phyloP scores from a whole-genome alignment of 208 protist species.

The Trypanosoma congolense region DNA sequence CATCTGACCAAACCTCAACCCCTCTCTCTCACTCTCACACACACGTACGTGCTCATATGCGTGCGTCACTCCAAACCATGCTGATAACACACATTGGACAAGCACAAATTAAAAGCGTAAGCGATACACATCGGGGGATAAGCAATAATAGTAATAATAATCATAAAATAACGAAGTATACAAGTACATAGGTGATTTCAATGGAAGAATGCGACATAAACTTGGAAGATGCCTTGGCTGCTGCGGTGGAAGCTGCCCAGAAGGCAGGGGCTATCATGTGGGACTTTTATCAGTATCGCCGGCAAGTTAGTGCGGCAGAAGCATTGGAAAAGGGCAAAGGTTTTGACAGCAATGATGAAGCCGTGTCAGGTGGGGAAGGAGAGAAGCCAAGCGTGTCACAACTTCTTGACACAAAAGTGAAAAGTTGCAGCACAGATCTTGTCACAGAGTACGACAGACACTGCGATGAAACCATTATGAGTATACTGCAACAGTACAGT shows the following conservation, averaged over 20 bases:
- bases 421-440: slow-evolving; percentile 35
- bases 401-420: slow-evolving; percentile 20
- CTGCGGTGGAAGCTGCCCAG: slow-evolving; percentile 41
- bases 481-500: slow-evolving; percentile 26
- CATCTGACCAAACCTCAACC: too few species aligned
- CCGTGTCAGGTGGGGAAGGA: not conserved
- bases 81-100: too few species aligned
- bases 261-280: slow-evolving; percentile 41
- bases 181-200: too few species aligned
- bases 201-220: slow-evolving; percentile 26
- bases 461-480: slow-evolving; percentile 40
- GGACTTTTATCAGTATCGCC: slow-evolving; percentile 29
- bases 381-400: slow-evolving; percentile 1
- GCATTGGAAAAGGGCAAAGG: slow-evolving; percentile 1
- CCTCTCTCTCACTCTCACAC: too few species aligned
- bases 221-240: slow-evolving; percentile 38
- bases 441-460: slow-evolving; percentile 47
- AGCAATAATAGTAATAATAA: too few species aligned
- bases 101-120: too few species aligned
- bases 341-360: not conserved
- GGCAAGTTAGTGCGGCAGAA: slow-evolving; percentile 15
- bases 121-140: too few species aligned
- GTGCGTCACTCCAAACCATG: too few species aligned
- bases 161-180: too few species aligned
- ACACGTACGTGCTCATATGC: too few species aligned